Conservation (phyloP, 2,329 filamentous ascomycete genomes). For the Calonectria honghensis region DNA sequence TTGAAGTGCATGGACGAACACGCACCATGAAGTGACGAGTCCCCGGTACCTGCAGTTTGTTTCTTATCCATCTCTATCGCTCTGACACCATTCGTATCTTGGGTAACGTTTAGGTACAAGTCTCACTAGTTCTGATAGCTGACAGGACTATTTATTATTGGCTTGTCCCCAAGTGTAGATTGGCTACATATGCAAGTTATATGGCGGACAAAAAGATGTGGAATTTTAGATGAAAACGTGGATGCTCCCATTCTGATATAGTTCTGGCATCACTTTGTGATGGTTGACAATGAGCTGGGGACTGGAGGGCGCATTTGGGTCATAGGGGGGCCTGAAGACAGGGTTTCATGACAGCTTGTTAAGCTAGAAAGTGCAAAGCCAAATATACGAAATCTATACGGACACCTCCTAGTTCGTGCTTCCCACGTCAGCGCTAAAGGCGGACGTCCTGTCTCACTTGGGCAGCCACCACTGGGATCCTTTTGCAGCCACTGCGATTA, state of each 20-base stretch:
- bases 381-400: not conserved
- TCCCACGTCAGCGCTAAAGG: not conserved
- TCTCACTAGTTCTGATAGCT: not conserved
- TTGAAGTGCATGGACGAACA: conserved; percentile 37
- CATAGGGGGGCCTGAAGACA: too few relatives aligned
- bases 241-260: too few relatives aligned
- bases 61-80: not conserved
- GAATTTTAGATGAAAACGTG: too few relatives aligned
- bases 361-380: not conserved
- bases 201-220: too few relatives aligned
- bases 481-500: not conserved
- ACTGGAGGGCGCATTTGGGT: too few relatives aligned
- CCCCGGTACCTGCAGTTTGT: not conserved
- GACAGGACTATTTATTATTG: not conserved
- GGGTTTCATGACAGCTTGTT: too few relatives aligned
- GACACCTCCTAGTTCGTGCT: not conserved
- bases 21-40: conserved; percentile 38
- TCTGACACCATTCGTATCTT: not conserved
- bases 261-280: too few relatives aligned
- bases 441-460: not conserved
- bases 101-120: not conserved
- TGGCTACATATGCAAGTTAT: too few relatives aligned
- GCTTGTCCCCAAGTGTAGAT: too few relatives aligned
- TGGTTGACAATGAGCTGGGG: too few relatives aligned
- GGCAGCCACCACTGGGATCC: not conserved